Base-by-base conservation (phyloP, 1,284 basidiomycete species). In the Coriolopsis trogii region DNA sequence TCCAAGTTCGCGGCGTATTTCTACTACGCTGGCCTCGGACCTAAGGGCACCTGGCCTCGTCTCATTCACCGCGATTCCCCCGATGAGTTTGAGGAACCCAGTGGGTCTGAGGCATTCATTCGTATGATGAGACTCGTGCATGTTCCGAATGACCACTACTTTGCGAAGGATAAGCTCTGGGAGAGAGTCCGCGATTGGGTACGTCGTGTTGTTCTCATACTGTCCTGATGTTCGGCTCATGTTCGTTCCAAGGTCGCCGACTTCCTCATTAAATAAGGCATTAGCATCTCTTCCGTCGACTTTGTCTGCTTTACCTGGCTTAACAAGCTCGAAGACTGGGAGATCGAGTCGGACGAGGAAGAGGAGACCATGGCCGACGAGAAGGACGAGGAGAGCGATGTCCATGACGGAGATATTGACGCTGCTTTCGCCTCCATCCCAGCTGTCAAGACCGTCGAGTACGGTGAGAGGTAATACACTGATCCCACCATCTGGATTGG, bases 401-500 rank as follows among this genome's bases (percentile, higher is more conserved):
- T 47, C 41, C n/a, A n/a, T n/a, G n/a, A n/a, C n/a, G n/a, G n/a
- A n/a, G n/a, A n/a, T n/a, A n/a, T n/a, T n/a, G n/a, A n/a, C n/a
- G n/a, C n/a, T n/a, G 49, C 29, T 37, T 58, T 60, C 38, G 59
- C 50, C 46, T 51, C 58, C 40, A 52, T 62, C 40, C 41, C 57
- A 33, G 31, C 31, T 53, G 58, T 61, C 46, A 41, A 57, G 58
- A 48, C 58, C 49, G 55, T 62, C 55, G 60, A 58, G 54, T 25
- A 62, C 36, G 63, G 59, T 23, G 49, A 56, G 29, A 29, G 53
- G 15, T 16, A 59, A 50, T 53, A 51, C 58, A 66, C 56, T 46
- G 52, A 59, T 49, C 48, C 63, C 20, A 75, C 73, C 3, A 71
- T 77, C 56, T 75, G 73, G 74, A 53, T 76, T 3, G 73, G 72